Conservation (phyloP, 2,329 filamentous ascomycete genomes). For the Talaromyces islandicus region DNA sequence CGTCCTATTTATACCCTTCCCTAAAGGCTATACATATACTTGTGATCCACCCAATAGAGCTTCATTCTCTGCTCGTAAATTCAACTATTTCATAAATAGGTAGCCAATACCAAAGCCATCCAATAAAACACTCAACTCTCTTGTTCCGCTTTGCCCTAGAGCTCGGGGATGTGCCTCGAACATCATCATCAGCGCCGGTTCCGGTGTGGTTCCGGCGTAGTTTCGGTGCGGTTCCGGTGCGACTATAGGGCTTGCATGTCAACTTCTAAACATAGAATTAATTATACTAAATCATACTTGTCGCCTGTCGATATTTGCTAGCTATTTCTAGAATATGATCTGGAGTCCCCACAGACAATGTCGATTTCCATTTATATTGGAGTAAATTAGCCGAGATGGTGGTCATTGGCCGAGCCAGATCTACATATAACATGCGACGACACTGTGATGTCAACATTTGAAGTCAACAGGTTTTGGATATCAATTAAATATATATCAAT, state of each 20-base stretch:
- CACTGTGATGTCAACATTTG: no score
- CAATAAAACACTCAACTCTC: not conserved
- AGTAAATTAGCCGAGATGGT: no score
- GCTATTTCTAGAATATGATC: no score
- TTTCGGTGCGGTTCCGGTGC: not conserved
- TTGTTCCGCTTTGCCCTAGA: not conserved
- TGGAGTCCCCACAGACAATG: no score
- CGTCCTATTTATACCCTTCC: not conserved
- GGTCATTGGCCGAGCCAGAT: no score
- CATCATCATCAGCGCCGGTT: not conserved
- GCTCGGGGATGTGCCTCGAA: not conserved
- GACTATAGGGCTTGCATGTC: not conserved
- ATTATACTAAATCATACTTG: not conserved
- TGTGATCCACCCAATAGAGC: not conserved
- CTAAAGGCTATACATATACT: not conserved
- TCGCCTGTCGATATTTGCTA: not conserved
- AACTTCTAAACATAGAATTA: not conserved
- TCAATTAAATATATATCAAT: no score
- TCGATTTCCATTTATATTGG: no score
- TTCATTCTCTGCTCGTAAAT: not conserved
- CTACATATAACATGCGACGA: no score
- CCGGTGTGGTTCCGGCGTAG: not conserved
- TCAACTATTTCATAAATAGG: not conserved
- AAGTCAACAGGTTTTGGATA: no score
- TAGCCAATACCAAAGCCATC: not conserved